phyloP scores from a whole-genome alignment of 805 yeast genomes.

The Kodamaea lidongshanica region DNA sequence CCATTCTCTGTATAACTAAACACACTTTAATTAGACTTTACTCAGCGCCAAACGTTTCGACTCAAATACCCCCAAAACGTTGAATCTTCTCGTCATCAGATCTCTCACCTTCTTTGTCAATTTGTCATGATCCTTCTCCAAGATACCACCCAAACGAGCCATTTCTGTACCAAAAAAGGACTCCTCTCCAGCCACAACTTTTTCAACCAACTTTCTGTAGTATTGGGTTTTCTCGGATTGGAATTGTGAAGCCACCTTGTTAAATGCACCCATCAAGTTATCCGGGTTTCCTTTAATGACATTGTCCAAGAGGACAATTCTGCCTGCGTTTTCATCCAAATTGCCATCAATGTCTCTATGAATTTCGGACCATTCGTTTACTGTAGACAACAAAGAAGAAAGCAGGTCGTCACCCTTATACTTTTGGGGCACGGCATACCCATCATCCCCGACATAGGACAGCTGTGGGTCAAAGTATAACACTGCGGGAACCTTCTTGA shows the following conservation, averaged over 20 bases:
- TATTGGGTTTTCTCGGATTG: conserved; percentile 27
- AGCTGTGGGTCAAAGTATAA: conserved; percentile 5
- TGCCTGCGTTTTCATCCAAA: conserved; percentile 28
- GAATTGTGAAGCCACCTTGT: conserved; percentile 2
- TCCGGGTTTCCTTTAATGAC: conserved; percentile 4
- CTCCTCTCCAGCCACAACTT: conserved; percentile 39
- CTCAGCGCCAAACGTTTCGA: too few species aligned
- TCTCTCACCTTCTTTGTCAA: conserved; percentile 43
- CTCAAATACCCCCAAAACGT: conserved; percentile 35
- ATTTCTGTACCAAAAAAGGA: conserved; percentile 42
- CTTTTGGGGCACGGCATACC: conserved; percentile 11
- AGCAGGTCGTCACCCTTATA: conserved; percentile 22
- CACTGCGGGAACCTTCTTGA: conserved; percentile 4
- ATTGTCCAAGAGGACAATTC: conserved; percentile 18
- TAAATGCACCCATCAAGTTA: conserved; percentile 2
- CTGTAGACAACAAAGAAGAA: conserved; percentile 16
- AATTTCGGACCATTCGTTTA: conserved; percentile 26
- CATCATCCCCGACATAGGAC: conserved; percentile 6
- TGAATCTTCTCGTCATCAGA: conserved; percentile 44
- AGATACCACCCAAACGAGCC: conserved; percentile 38
- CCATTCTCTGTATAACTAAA: too few species aligned
- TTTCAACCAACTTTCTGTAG: conserved; percentile 44
- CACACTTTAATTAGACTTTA: too few species aligned
- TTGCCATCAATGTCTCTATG: conserved; percentile 28
- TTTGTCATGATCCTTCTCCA: conserved; percentile 28